These are phyloP conservation scores for Gastroboletus turbinatus DNA, from an alignment of 1,284 basidiomycete genomes.

Conservation along the genomic window DNA sequence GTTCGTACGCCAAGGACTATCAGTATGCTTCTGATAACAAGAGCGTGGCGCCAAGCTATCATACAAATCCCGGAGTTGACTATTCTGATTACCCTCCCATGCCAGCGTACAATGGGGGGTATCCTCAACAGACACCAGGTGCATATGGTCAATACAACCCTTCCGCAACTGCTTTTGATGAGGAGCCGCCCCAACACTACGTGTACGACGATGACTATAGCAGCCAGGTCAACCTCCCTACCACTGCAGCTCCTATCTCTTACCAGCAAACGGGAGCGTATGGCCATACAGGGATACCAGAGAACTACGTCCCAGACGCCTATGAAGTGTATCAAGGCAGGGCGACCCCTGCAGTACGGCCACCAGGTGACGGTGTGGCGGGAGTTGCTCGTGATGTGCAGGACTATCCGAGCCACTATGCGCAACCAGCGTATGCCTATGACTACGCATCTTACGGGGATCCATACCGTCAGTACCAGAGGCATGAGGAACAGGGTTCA, in stretches of 20 bases:
- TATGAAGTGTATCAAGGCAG: constrained; percentile 55
- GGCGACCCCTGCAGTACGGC: constrained; percentile 32
- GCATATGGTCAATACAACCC: constrained; percentile 53
- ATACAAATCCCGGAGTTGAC: constrained; percentile 41
- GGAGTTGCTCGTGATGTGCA: constrained; percentile 35
- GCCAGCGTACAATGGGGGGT: constrained; percentile 63
- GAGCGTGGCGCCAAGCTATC: constrained; percentile 35
- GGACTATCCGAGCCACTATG: constrained; percentile 37
- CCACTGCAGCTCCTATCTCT: constrained; percentile 54
- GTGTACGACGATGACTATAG: constrained; percentile 63
- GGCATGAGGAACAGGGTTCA: constrained; percentile 29
- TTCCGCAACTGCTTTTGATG: constrained; percentile 54
- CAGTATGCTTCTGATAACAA: constrained; percentile 46
- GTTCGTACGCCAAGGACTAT: constrained; percentile 54
- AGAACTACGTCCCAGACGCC: constrained; percentile 39
- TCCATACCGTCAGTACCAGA: constrained; percentile 30
- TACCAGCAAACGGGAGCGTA: constrained; percentile 36
- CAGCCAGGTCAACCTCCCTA: constrained; percentile 56
- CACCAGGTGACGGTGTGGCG: constrained; percentile 20
- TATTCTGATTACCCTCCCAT: constrained; percentile 67
- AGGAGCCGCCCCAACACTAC: constrained; percentile 43
- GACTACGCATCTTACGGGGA: constrained; percentile 34
- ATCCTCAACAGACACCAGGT: constrained; percentile 50
- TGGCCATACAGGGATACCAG: constrained; percentile 27
- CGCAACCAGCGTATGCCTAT: constrained; percentile 25